A percentile compares a stretch with the other conserved stretches of the same genome.
Conservation (phyloP, 2,329 filamentous ascomycete species). For the Fusarium multiceps region DNA sequence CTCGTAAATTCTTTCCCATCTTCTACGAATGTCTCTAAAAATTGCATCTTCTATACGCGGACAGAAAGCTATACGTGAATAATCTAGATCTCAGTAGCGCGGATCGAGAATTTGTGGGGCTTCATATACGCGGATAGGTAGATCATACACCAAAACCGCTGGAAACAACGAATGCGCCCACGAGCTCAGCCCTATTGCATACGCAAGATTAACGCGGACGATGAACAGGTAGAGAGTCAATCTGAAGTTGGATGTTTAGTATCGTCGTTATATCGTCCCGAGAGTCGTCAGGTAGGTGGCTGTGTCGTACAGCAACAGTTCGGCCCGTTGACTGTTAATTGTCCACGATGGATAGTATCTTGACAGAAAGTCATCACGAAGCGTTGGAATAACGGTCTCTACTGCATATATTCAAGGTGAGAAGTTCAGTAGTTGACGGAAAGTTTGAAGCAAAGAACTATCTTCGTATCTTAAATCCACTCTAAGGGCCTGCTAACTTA, state of each 20-base stretch:
- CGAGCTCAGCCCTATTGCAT: conserved; percentile 20
- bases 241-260: not conserved
- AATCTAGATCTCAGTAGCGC: conserved; percentile 3
- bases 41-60: conserved; percentile 27
- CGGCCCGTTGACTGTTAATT: not conserved
- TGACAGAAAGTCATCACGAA: not conserved
- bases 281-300: not conserved
- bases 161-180: not conserved
- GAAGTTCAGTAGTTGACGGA: no score
- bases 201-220: conserved; percentile 1
- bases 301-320: not conserved
- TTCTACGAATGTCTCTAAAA: not conserved
- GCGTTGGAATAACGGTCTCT: not conserved
- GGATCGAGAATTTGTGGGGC: conserved; percentile 11
- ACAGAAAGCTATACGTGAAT: conserved; percentile 3
- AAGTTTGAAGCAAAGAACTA: no score
- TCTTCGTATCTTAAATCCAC: no score
- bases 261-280: not conserved
- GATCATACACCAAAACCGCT: not conserved
- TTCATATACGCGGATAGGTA: conserved; percentile 29
- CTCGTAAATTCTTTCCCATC: conserved; percentile 1
- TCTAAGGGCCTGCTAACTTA: not conserved
- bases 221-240: not conserved
- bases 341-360: not conserved
- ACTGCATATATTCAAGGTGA: no score